Conservation (phyloP, 1,284 basidiomycete genomes). For the Boletellus sp. region DNA sequence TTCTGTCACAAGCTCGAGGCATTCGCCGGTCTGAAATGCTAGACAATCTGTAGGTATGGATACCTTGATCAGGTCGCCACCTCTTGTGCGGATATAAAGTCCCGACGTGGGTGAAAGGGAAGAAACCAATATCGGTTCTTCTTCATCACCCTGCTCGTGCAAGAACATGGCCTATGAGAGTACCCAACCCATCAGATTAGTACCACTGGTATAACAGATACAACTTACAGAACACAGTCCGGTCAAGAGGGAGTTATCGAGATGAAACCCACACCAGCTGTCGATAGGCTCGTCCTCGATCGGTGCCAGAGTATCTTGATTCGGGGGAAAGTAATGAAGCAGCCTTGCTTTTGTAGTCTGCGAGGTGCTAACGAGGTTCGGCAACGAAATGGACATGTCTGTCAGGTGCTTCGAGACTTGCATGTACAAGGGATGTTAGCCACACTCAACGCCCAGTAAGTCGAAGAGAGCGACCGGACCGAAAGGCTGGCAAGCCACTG, state of each 20-base stretch:
- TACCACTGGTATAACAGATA: background rate
- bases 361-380: conserved; percentile 58
- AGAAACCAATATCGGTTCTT: conserved; percentile 49
- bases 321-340: conserved; percentile 85
- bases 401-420: conserved; percentile 61
- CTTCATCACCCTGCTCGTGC: conserved; percentile 34
- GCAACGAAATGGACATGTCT: conserved; percentile 61
- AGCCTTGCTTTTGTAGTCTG: conserved; percentile 82
- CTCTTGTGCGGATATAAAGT: conserved; percentile 85
- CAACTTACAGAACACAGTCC: conserved; percentile 77
- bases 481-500: conserved; percentile 83
- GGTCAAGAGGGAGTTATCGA: conserved; percentile 85
- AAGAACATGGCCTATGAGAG: conserved; percentile 78
- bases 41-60: conserved; percentile 77
- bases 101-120: conserved; percentile 76
- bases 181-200: background rate
- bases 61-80: conserved; percentile 72
- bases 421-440: conserved; percentile 3
- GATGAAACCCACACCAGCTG: conserved; percentile 79
- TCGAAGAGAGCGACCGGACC: conserved; percentile 43
- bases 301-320: conserved; percentile 36
- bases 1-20: conserved; percentile 81
- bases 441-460: background rate
- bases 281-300: conserved; percentile 64
- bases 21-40: conserved; percentile 93